Evolutionary conservation across 2,329 filamentous ascomycete species (phyloP), one percentile per base, ranked within the genome.

Genomic region (Alternaria arborescens): DNA sequence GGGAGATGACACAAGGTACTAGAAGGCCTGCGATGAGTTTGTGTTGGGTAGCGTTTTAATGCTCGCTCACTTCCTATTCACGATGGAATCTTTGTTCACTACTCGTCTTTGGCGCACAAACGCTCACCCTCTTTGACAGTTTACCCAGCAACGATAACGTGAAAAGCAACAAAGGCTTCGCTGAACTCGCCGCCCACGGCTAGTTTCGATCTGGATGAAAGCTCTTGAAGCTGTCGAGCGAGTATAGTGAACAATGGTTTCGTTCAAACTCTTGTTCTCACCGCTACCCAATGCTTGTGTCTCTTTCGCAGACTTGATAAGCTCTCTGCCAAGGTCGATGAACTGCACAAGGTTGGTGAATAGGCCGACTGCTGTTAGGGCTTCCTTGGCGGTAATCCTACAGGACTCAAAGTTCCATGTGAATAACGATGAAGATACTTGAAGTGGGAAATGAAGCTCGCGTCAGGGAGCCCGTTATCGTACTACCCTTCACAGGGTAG

Each of bases 171-270:
- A 48, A 36, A 36, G 44, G 22, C 44, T 34, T 18, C n/a, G 28
- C 0, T 8, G 3, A 3, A 3, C 2, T 48, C n/a, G 16, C 12
- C 12, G n/a, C 18, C 7, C 3, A 30, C 1, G 1, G 5, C 12
- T 20, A 34, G 11, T 22, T 12, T n/a, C 7, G 1, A 34, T 34
- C 14, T 5, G 2, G 12, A 14, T 36, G 12, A 7, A 36, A 36
- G 32, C 32, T 16, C 5, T 16, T 6, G 14, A 36, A 36, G 32
- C 32, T 16, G 12, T 16, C 0, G 14, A 36, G 28, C 28, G 11
- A 30, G 28, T 30, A 30, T 12, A 11, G 28, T 10, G 8, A 30
- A 30, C 11, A 32, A 32, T 4, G 30, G 8, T 32, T 32, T 32
- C 30, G 30, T 26, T 6, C 24, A 7, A 26, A 26, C 24, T 26